Evolutionary conservation across 1,284 basidiomycete species (phyloP).

Genomic region (Tilletia indica): DNA sequence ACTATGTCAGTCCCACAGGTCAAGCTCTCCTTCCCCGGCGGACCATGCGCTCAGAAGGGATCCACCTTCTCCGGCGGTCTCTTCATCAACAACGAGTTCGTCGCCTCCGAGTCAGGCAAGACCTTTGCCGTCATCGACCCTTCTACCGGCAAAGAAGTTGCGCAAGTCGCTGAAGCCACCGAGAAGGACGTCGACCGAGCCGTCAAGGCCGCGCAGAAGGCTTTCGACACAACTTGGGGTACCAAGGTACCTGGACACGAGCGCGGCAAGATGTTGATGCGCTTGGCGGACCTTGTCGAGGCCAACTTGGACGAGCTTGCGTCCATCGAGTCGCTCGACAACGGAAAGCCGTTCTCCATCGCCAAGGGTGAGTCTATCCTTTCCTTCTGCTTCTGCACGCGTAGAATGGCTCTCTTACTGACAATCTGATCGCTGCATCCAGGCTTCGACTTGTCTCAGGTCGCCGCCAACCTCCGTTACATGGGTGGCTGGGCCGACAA

Average conservation of each 20-base stretch:
- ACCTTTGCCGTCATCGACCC: slow-evolving; percentile 51
- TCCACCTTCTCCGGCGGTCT: slow-evolving; percentile 42
- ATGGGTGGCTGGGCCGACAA: slow-evolving; percentile 72
- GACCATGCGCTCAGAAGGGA: slow-evolving; percentile 30
- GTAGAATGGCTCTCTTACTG: background rate
- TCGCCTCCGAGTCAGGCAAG: slow-evolving; percentile 46
- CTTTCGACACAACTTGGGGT: slow-evolving; percentile 46
- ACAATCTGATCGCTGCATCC: background rate
- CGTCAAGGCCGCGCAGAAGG: slow-evolving; percentile 47
- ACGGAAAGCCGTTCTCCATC: slow-evolving; percentile 74
- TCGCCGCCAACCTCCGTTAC: slow-evolving; percentile 67
- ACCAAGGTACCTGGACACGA: slow-evolving; percentile 61
- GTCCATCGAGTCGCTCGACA: slow-evolving; percentile 64
- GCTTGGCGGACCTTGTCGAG: slow-evolving; percentile 75
- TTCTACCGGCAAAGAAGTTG: slow-evolving; percentile 49
- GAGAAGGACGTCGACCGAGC: slow-evolving; percentile 51
- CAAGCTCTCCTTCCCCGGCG: slow-evolving; percentile 50
- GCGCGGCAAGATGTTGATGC: slow-evolving; percentile 66
- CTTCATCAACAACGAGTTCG: slow-evolving; percentile 53
- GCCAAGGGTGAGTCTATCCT: slow-evolving; percentile 56
- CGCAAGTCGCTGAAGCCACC: slow-evolving; percentile 47
- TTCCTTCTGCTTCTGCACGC: too few relatives aligned
- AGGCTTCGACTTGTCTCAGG: slow-evolving; percentile 67
- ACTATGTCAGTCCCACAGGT: slow-evolving; percentile 40
- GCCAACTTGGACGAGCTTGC: slow-evolving; percentile 68